Evolutionary conservation across 768 basidiomycete genomes (phyloP).

Genomic region (Vararia minispora): DNA sequence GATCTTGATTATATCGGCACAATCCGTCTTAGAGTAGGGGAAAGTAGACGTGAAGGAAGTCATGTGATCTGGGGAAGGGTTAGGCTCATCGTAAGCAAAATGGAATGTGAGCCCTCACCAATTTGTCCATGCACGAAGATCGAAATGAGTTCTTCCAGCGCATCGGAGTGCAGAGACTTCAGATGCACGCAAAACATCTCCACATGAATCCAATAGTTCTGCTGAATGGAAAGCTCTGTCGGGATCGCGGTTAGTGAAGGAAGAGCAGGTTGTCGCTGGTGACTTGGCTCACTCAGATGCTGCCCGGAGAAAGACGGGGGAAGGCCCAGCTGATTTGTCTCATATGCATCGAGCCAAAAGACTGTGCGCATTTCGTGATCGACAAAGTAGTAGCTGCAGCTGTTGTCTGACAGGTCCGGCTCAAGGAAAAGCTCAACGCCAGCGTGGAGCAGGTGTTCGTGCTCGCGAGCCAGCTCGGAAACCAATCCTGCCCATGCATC

Average conservation of each 20-base stretch:
- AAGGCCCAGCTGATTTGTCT: not conserved
- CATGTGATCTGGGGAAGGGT: not conserved
- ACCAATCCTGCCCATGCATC: not conserved
- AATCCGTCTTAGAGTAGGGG: not conserved
- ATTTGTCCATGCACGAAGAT: not conserved
- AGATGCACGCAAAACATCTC: not conserved
- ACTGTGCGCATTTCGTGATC: slow-evolving; percentile 1
- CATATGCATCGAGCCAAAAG: not conserved
- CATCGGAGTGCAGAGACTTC: not conserved
- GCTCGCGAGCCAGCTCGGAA: not conserved
- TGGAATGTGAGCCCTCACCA: not conserved
- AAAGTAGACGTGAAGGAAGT: not conserved
- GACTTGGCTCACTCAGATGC: slow-evolving; percentile 3
- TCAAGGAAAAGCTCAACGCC: not conserved
- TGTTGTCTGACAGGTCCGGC: not conserved
- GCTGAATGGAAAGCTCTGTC: not conserved
- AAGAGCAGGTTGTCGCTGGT: too few relatives aligned
- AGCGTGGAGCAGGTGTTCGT: not conserved
- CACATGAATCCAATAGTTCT: slow-evolving; percentile 2
- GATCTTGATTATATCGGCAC: not conserved
- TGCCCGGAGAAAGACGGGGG: not conserved
- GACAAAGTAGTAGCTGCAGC: slow-evolving; percentile 1
- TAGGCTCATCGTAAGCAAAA: not conserved
- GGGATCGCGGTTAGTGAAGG: not conserved
- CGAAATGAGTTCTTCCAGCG: not conserved